These are phyloP conservation scores for Saussurea involucrata DNA, from an alignment of 129 eudicot species.

Conservation along the genomic window DNA sequence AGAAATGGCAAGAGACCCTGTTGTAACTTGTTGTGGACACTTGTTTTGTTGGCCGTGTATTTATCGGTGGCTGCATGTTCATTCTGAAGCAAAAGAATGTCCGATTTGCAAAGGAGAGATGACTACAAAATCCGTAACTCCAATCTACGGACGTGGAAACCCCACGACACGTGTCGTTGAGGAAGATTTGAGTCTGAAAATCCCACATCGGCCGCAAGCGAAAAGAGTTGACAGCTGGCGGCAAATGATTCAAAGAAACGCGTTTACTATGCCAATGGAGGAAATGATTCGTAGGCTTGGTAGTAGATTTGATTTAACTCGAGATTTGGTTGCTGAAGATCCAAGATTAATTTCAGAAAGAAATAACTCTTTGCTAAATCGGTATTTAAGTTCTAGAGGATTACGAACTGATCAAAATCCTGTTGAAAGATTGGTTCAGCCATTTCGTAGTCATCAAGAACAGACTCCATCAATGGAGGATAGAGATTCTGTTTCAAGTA, in stretches of 20 bases:
- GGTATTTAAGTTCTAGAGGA: slow-evolving; percentile 60
- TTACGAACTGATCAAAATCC: slow-evolving; percentile 54
- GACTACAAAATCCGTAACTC: slow-evolving; percentile 54
- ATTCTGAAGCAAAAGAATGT: slow-evolving; percentile 68
- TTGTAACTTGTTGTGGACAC: slow-evolving; percentile 86
- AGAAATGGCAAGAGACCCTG: slow-evolving; percentile 73
- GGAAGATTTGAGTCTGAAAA: slow-evolving; percentile 50
- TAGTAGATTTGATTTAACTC: slow-evolving; percentile 60
- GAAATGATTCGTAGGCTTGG: slow-evolving; percentile 89
- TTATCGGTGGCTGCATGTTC: slow-evolving; percentile 73
- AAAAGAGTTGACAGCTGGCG: slow-evolving; percentile 78
- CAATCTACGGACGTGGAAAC: slow-evolving; percentile 71
- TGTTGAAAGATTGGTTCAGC: slow-evolving; percentile 42
- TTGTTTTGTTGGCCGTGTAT: slow-evolving; percentile 89
- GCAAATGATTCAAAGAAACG: slow-evolving; percentile 64
- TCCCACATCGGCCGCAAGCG: slow-evolving; percentile 76
- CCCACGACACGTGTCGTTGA: slow-evolving; percentile 26
- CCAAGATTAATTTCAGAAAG: slow-evolving; percentile 44
- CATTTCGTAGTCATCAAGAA: slow-evolving; percentile 48
- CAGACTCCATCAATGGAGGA: slow-evolving; percentile 55
- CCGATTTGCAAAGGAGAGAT: slow-evolving; percentile 89
- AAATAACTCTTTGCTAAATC: slow-evolving; percentile 45
- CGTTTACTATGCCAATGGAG: slow-evolving; percentile 68
- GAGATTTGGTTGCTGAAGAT: slow-evolving; percentile 52
- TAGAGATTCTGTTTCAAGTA: slow-evolving; percentile 86